phyloP scores from a whole-genome alignment of 371 early-diverging fungal genomes.

The Nematocida parisii region DNA sequence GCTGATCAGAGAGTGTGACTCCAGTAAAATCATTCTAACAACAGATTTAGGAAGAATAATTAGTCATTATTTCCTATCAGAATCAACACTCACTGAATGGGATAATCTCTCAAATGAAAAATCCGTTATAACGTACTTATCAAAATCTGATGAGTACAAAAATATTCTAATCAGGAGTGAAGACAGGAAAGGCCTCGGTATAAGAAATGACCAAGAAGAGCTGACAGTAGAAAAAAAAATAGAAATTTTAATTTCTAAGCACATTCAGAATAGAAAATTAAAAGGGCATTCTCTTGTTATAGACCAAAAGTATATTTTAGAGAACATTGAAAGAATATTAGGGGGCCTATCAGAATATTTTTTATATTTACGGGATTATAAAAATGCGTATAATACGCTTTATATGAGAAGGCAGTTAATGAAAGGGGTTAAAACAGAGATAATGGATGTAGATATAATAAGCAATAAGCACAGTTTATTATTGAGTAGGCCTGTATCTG shows the following conservation, averaged over 20 bases:
- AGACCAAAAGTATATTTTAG: conserved; percentile 38
- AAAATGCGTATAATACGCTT: conserved; percentile 11
- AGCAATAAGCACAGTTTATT: not conserved
- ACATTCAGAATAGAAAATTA: conserved; percentile 16
- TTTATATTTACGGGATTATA: not conserved
- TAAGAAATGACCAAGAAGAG: conserved; percentile 25
- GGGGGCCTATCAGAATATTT: conserved; percentile 13
- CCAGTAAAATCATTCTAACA: not conserved
- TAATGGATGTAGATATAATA: not conserved
- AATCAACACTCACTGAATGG: conserved; percentile 31
- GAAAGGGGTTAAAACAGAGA: not conserved
- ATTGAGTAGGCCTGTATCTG: conserved; percentile 7
- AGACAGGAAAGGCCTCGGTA: conserved; percentile 33
- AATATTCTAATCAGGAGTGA: conserved; percentile 20
- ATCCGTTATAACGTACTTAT: not conserved
- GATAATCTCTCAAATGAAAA: not conserved
- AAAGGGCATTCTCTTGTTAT: conserved; percentile 41
- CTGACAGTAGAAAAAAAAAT: conserved; percentile 28
- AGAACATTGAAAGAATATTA: conserved; percentile 29
- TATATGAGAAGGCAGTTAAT: conserved; percentile 17
- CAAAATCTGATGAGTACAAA: conserved; percentile 24
- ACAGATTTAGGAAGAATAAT: conserved; percentile 45
- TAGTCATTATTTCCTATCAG: conserved; percentile 28
- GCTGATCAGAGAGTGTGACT: conserved; percentile 44
- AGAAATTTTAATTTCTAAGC: conserved; percentile 27